These are phyloP conservation scores for Quercus agrifolia DNA, from an alignment of 306 rosid genomes.

Conservation along the genomic window DNA sequence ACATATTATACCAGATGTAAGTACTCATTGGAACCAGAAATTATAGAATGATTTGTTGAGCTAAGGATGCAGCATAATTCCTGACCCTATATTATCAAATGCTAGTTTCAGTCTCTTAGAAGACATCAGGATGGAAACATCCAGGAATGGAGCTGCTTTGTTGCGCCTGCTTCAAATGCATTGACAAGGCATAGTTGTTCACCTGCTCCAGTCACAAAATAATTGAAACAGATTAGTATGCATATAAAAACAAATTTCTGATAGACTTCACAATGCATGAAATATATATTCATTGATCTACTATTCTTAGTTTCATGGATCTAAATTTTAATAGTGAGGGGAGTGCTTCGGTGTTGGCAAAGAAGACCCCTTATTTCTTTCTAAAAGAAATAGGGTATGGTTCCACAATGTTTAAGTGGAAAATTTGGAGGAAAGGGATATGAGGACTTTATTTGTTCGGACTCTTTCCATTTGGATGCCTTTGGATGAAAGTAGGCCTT, in stretches of 20 bases:
- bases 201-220: constrained; percentile 44
- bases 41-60: neutral
- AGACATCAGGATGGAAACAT: constrained; percentile 80
- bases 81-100: neutral
- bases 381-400: too few relatives aligned
- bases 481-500: too few relatives aligned
- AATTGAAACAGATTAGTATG: constrained; percentile 6
- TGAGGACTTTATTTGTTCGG: too few relatives aligned
- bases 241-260: neutral
- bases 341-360: too few relatives aligned
- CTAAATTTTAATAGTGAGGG: too few relatives aligned
- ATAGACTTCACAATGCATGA: neutral
- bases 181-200: constrained; percentile 80
- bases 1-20: too few relatives aligned
- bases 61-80: neutral
- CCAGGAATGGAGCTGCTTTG: constrained; percentile 75
- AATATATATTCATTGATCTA: neutral
- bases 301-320: neutral
- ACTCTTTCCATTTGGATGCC: too few relatives aligned
- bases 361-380: too few relatives aligned
- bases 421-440: too few relatives aligned
- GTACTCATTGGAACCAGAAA: too few relatives aligned
- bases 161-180: constrained; percentile 94
- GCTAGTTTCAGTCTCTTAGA: constrained; percentile 30
- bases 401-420: too few relatives aligned